Conservation (phyloP, 768 basidiomycete genomes). For the Termitomyces sp. region DNA sequence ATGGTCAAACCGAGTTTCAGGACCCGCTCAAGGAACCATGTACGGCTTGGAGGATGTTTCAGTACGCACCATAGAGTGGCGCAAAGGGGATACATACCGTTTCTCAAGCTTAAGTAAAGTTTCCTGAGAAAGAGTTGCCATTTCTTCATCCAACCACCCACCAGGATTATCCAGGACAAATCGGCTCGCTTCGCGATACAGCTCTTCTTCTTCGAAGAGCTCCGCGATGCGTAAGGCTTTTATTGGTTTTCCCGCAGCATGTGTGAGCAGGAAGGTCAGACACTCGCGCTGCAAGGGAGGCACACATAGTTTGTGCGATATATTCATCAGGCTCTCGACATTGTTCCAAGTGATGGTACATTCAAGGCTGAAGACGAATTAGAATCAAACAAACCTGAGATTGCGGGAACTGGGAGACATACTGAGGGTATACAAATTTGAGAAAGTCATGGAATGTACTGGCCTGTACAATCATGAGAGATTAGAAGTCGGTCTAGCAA, state of each 20-base stretch:
- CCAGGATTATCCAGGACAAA: constrained; percentile 93
- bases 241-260: constrained; percentile 89
- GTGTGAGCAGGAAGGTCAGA: constrained; percentile 83
- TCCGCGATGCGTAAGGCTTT: constrained; percentile 93
- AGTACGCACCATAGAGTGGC: background rate
- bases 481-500: background rate
- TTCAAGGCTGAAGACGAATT: constrained; percentile 51
- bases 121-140: constrained; percentile 76
- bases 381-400: background rate
- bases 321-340: constrained; percentile 87
- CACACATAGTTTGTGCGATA: constrained; percentile 85
- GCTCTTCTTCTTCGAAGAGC: constrained; percentile 83
- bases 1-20: constrained; percentile 85
- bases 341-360: constrained; percentile 97
- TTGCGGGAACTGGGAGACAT: constrained; percentile 23
- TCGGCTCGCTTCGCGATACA: constrained; percentile 86
- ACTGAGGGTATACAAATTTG: constrained; percentile 93
- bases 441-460: constrained; percentile 91
- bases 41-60: constrained; percentile 53
- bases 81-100: constrained; percentile 50
- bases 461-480: constrained; percentile 40
- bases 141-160: constrained; percentile 76
- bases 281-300: constrained; percentile 80
- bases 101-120: constrained; percentile 90
- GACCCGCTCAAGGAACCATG: constrained; percentile 94